phyloP scores from a whole-genome alignment of 129 eudicot genomes.

The Solidago caesia region DNA sequence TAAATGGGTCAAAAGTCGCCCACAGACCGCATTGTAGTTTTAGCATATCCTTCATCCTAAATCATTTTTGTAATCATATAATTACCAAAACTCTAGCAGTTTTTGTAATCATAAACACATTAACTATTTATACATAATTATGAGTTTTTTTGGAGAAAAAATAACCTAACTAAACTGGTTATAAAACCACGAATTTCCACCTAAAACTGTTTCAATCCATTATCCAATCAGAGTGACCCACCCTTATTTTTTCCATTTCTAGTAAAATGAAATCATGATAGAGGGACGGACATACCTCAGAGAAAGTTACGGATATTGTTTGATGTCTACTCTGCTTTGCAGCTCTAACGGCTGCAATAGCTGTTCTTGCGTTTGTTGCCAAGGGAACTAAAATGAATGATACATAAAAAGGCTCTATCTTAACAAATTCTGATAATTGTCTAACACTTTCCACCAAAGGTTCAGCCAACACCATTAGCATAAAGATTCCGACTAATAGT shows the following conservation, averaged over 20 bases:
- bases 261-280: neutral
- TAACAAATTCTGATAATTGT: conserved; percentile 41
- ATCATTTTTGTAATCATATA: too few species aligned
- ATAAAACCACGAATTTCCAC: too few species aligned
- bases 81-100: too few species aligned
- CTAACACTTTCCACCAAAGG: conserved; percentile 58
- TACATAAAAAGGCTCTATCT: conserved; percentile 47
- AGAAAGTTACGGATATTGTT: conserved; percentile 57
- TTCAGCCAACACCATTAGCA: conserved; percentile 52
- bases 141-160: too few species aligned
- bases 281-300: conserved; percentile 49
- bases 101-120: too few species aligned
- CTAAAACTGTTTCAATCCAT: too few species aligned
- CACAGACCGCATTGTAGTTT: too few species aligned
- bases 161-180: too few species aligned
- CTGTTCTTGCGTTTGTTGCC: conserved; percentile 59
- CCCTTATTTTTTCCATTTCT: neutral
- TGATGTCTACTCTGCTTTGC: conserved; percentile 42
- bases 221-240: neutral
- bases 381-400: conserved; percentile 58
- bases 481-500: conserved; percentile 44
- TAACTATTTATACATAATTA: too few species aligned
- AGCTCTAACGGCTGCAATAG: conserved; percentile 49
- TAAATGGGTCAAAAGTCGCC: too few species aligned
- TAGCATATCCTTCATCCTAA: too few species aligned